Evolutionary conservation across 805 yeast species (phyloP), one percentile per base, ranked within the genome.

Genomic region (Nakazawaea ernobii): DNA sequence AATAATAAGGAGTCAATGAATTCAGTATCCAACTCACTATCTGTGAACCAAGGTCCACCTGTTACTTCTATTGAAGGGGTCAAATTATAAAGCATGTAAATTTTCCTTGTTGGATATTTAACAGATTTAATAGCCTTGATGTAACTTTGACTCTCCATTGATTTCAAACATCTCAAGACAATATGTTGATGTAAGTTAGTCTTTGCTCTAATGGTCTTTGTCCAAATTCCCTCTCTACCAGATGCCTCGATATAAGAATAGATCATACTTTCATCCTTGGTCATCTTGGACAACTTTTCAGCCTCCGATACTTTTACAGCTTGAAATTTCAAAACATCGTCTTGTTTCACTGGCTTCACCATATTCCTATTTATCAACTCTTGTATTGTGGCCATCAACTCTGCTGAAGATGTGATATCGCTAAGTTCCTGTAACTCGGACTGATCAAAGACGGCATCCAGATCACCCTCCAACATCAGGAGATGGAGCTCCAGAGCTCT

Each of bases 41-140:
- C 99, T 0, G 97, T 90, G 61, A 91, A 94, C 99, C 99, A 94
- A 4, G 98, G 98, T 5, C 99, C 99, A 53, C 99, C 99, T 0
- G 98, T 94, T 35, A 94, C 94, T 55, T 92, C 98, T 30, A 88
- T 83, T 3, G 95, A 85, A 5, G 99, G 99, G 61, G 90, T 96
- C 54, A 94, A 70, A 59, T 88, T 83, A 62, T 91, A 92, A 46
- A 94, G 73, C 98, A 94, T 94, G 66, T 92, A 95, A 32, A 94
- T 92, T 60, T 94, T 94, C 54, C 99, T 76, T 1, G 97, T 92
- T 11, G 98, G 97, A 63, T 79, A 62, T 49, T 87, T 92, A 30
- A 94, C 98, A 24, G 88, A 80, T 61, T 94, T 92, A 60, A 94
- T 89, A 51, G 86, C 77, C 63, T 94, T 94, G 63, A 95, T 90